Percentiles rank a stretch among this genome's conserved stretches.
phyloP scores from a whole-genome alignment of 805 yeast species.

The Candida sonorensis region DNA sequence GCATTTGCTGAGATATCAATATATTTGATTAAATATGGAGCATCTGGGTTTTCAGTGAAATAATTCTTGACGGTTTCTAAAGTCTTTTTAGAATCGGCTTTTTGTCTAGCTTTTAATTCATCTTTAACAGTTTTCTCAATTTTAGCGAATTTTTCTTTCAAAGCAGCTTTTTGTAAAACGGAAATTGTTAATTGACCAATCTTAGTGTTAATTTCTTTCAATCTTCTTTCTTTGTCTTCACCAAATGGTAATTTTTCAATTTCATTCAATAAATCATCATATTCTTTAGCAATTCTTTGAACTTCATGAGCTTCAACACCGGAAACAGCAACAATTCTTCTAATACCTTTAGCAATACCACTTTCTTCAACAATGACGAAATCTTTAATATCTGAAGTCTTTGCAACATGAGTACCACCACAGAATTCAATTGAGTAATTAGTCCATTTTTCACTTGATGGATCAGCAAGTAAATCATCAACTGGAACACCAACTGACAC shows the following conservation, averaged over 20 bases:
- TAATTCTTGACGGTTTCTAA: slow-evolving; percentile 68
- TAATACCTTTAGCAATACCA: slow-evolving; percentile 97
- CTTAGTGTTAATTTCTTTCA: slow-evolving; percentile 79
- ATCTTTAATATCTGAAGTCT: slow-evolving; percentile 90
- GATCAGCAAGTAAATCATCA: slow-evolving; percentile 67
- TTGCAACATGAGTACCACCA: slow-evolving; percentile 96
- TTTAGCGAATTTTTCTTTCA: slow-evolving; percentile 66
- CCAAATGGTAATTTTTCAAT: slow-evolving; percentile 65
- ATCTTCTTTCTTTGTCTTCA: slow-evolving; percentile 67
- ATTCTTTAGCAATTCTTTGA: slow-evolving; percentile 76
- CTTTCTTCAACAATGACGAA: slow-evolving; percentile 87
- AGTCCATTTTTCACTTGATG: slow-evolving; percentile 70
- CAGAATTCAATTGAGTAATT: slow-evolving; percentile 87
- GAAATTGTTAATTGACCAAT: slow-evolving; percentile 80
- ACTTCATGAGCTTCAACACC: slow-evolving; percentile 88
- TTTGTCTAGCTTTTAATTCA: slow-evolving; percentile 79
- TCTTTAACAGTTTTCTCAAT: slow-evolving; percentile 86
- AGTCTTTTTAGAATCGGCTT: slow-evolving; percentile 78
- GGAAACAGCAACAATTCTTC: slow-evolving; percentile 96
- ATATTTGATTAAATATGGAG: slow-evolving; percentile 59
- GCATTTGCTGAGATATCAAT: slow-evolving; percentile 75
- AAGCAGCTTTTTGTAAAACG: slow-evolving; percentile 67
- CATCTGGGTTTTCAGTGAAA: slow-evolving; percentile 49
- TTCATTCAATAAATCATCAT: slow-evolving; percentile 49
- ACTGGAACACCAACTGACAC: slow-evolving; percentile 92